These are phyloP conservation scores for Vitis hybrid DNA, from an alignment of 177 flowering plant genomes.

Conservation along the genomic window DNA sequence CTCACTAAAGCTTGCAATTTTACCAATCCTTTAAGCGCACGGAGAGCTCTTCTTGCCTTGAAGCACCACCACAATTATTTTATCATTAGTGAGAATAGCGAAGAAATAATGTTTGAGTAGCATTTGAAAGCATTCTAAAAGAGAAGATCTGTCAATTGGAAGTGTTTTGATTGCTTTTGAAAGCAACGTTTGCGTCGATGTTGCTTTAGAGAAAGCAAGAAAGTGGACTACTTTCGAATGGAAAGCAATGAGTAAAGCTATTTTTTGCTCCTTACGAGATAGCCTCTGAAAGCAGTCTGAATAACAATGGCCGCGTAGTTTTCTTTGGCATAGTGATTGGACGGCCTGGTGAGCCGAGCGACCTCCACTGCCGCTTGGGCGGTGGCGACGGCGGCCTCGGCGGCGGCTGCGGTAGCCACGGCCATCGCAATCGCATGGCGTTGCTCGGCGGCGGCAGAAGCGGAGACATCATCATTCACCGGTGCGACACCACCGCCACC, in stretches of 20 bases:
- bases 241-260: no score
- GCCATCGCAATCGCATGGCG: slow-evolving; percentile 39
- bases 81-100: no score
- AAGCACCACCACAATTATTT: background rate
- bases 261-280: slow-evolving; percentile 33
- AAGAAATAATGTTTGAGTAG: no score
- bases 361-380: slow-evolving; percentile 48
- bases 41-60: slow-evolving; percentile 61
- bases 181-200: background rate
- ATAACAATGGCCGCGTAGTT: slow-evolving; percentile 43
- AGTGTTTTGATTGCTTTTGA: no score
- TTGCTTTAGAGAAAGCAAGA: no score
- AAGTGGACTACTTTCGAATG: no score
- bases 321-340: slow-evolving; percentile 18
- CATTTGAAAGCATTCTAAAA: no score
- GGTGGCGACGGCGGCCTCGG: slow-evolving; percentile 39
- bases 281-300: slow-evolving; percentile 61
- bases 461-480: background rate
- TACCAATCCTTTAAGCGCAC: slow-evolving; percentile 61
- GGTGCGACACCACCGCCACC: background rate
- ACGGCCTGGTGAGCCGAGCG: slow-evolving; percentile 24
- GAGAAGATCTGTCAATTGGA: no score
- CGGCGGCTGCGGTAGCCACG: slow-evolving; percentile 42
- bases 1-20: slow-evolving; percentile 62
- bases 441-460: slow-evolving; percentile 13